Percentiles rank a stretch among this genome's conserved stretches.
phyloP scores from a whole-genome alignment of 208 protist genomes.

The Angomonas desouzai region DNA sequence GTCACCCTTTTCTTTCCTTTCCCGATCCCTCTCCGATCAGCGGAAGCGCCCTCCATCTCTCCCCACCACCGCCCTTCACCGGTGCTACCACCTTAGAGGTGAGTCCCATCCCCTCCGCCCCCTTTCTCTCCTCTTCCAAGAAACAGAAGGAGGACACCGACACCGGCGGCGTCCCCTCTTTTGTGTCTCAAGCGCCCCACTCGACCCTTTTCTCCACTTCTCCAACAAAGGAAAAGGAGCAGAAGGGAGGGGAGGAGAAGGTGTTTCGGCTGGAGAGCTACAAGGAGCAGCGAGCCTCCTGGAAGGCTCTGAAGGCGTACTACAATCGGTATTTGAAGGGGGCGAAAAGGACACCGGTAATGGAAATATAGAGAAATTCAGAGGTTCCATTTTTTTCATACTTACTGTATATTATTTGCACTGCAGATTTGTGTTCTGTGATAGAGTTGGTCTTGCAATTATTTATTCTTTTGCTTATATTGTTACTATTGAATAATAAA shows the following conservation, averaged over 20 bases:
- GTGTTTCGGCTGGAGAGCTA: neutral
- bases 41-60: neutral
- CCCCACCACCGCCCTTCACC: neutral
- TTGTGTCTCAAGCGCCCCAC: neutral
- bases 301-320: slow-evolving; percentile 9
- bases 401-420: neutral
- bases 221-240: neutral
- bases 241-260: neutral
- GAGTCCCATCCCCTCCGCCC: neutral
- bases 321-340: slow-evolving; percentile 1
- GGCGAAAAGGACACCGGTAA: neutral
- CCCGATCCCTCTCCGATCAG: neutral
- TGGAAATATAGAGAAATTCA: neutral
- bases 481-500: too few relatives aligned
- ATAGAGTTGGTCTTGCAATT: too few relatives aligned
- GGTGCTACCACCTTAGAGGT: neutral
- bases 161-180: neutral
- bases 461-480: too few relatives aligned
- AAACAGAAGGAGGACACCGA: neutral
- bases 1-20: neutral
- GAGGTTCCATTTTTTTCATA: slow-evolving; percentile 4
- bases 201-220: neutral
- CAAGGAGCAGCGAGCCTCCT: slow-evolving; percentile 7
- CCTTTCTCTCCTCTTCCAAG: neutral
- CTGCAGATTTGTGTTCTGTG: too few relatives aligned